Base-by-base conservation (phyloP, 495 filamentous ascomycete genomes). In the Penicillium waksmanii region DNA sequence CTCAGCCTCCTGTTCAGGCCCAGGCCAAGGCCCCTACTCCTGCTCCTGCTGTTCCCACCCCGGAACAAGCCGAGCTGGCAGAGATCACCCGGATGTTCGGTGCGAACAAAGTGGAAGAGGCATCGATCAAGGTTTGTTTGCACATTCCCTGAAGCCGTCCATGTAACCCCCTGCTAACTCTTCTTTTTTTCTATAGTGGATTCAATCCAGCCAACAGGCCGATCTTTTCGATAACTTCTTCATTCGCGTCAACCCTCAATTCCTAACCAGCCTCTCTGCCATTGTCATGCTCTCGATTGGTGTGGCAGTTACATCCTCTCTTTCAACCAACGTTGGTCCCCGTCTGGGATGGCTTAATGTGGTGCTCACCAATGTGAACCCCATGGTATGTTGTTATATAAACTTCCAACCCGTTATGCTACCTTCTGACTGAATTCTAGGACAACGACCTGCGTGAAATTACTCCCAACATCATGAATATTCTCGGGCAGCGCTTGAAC, bases 211-310 rank as follows among this genome's bases (percentile, higher is more conserved):
- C 56, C 84, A 87, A 56, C 84, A 93, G 63, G 81, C 81, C 18
- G 86, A 88, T 55, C 76, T 98, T 33, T 98, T 96, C 68, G 87
- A 94, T 64, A 81, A 86, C 44, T 85, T 93, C 56, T 89, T 98
- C 63, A 84, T 85, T 51, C 87, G 85, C 61, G 82, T 89, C 64
- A 84, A 88, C 62, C 91, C 92, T 1, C 70, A 77, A 4, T 96
- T 90, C 68, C 73, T 97, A 76, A 10, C 59, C 15, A 44, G 57
- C 8, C 81, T 97, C 25, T 87, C 85, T 43, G 86, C 90, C 3
- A 83, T 98, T 40, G 84, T 97, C 19, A 78, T 88, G 6, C 83
- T 98, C 23, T 96, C 93, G 0, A 88, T 96, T 34, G 88, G 88
- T 48, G 90, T 92, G 3, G 91, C 91, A 13, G 83, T 98, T 15